Evolutionary conservation across 2,329 filamentous ascomycete genomes (phyloP), one percentile per base, ranked within the genome.

Genomic region (Ceratocystis colombiana): DNA sequence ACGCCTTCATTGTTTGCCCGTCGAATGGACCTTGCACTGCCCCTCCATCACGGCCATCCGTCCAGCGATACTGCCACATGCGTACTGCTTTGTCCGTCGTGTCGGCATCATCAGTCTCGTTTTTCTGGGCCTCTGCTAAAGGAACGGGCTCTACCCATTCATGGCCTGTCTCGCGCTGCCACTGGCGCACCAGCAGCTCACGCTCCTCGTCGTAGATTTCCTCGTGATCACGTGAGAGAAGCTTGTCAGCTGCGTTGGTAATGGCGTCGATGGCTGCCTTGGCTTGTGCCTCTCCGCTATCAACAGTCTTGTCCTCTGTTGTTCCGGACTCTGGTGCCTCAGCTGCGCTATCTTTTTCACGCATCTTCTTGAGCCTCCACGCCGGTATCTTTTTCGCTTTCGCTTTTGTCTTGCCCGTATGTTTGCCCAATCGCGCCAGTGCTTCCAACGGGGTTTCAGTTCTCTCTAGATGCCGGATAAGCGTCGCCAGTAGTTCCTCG

Each of bases 31-130:
- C 94, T 75, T 99, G 90, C 5, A 57, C 20, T 61, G 84, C 82
- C 10, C 84, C 89, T 33, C 84, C 88, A 72, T 96, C 93, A 50
- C 91, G 82, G 20, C 89, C 90, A 74, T 96, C 91, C 48, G 85
- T 87, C 94, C 94, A 99, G 67, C 90, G 83, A 74, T 90, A 99
- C 75, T 97, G 89, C 92, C 93, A 99, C 79, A 84, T 82, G 68
- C 71, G 77, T 15, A 25, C 50, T 62, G 59, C 69, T 20, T 64
- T 71, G 67, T 70, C 66, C 1, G n/a, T 44, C 2, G 55, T n/a
- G 55, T 25, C 61, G 66, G 71, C 64, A 30, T 33, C 64, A 41
- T 33, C 61, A 2, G 50, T 22, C 3, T 64, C 62, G 25, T 64
- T 65, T 37, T 68, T 61, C 55, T 70, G 44, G 72, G 72, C 69